Base-by-base conservation (phyloP, 179 eudicot genomes). In the Dionaea muscipula region DNA sequence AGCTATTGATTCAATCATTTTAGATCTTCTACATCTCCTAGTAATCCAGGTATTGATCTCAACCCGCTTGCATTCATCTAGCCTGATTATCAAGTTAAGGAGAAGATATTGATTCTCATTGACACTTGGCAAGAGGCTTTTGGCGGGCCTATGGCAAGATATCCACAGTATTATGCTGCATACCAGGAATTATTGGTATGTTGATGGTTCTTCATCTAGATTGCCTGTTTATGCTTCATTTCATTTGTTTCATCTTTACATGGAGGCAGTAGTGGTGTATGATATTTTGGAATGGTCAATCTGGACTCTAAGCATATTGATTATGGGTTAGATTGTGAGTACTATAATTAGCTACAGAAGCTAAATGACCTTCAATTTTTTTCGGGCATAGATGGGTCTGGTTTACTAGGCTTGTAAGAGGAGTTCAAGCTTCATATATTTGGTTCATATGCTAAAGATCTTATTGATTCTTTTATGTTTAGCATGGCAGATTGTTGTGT, bases 61-160 rank as follows among this genome's bases (percentile, higher is more conserved):
- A 47, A 20, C 22, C 60, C 62, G 15, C 25, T 54, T 43, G 64
- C 26, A n/a, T 55, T 33, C 43, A 27, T 70, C 52, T 62, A 91
- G 94, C 93, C 98, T 43, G 93, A 87, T 70, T 75, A 77, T 59
- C 98, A 82, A 48, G 98, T 91, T 21, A 91, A 84, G 62, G 99
- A 88, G 85, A 91, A 91, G 81, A 82, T 88, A 65, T 68, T 91
- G 59, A 76, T 76, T 67, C 80, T 88, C 38, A 79, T 88, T 45
- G 99, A 91, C 62, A 91, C 99, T 49, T 91, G 99, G 99, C 99
- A 91, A 91, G 99, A 91, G 72, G 94, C 94, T 65, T 88, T 91
- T 78, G 96, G 94, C 39, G 99, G 99, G 55, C 72, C 89, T 46
- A 78, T 89, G 69, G 96, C 85, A 63, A 84, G 94, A 70, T 84